phyloP scores from a whole-genome alignment of 2,329 filamentous ascomycete genomes.

The Colletotrichum lentis region DNA sequence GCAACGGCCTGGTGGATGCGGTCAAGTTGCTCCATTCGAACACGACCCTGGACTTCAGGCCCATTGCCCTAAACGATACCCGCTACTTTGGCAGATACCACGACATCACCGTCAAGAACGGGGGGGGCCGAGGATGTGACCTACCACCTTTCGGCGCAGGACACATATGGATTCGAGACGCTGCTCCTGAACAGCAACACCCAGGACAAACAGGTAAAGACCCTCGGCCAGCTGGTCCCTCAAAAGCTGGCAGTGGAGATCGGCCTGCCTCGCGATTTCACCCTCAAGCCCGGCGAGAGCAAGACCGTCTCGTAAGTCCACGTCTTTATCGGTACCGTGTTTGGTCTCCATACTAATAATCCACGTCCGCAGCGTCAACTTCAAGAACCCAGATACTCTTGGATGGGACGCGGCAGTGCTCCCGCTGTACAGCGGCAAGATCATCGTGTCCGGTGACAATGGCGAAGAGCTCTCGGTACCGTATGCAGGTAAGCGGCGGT shows the following conservation, averaged over 20 bases:
- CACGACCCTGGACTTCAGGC: constrained; percentile 49
- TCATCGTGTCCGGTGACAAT: constrained; percentile 44
- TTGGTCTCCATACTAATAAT: background rate
- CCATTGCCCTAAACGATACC: constrained; percentile 57
- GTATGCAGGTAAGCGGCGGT: constrained; percentile 42
- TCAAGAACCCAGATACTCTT: constrained; percentile 42
- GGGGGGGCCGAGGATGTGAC: constrained; percentile 46
- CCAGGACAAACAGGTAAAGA: background rate
- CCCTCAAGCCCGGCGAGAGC: constrained; percentile 41
- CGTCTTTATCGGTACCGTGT: background rate
- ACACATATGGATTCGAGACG: constrained; percentile 50
- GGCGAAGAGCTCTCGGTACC: constrained; percentile 48
- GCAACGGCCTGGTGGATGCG: constrained; percentile 53
- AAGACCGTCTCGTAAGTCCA: constrained; percentile 42
- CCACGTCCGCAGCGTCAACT: constrained; percentile 39
- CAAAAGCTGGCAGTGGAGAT: constrained; percentile 34
- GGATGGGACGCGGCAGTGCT: constrained; percentile 43
- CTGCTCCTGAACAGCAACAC: constrained; percentile 29
- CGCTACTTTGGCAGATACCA: constrained; percentile 47
- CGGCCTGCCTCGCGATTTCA: constrained; percentile 39
- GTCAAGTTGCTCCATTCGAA: constrained; percentile 51
- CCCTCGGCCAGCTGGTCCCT: constrained; percentile 28
- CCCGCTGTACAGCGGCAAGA: constrained; percentile 48
- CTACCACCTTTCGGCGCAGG: constrained; percentile 45
- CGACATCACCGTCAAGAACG: constrained; percentile 48